A percentile compares a stretch with the other conserved stretches of the same genome.
Conservation (phyloP, 2,329 filamentous ascomycete genomes). For the Teratosphaeria destructans region DNA sequence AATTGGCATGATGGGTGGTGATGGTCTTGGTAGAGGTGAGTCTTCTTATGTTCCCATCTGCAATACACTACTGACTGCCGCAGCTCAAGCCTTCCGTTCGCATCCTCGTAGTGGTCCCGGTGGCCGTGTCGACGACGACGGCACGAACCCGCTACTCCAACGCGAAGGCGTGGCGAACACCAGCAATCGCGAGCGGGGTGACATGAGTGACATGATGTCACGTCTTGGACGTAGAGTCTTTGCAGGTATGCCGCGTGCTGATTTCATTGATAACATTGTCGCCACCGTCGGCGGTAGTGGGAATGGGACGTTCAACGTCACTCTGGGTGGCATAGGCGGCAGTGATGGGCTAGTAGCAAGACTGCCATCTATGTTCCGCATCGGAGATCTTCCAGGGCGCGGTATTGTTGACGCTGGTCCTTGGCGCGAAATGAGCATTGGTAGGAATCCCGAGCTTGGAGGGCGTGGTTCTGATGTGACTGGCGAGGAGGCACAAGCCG, state of each 20-base stretch:
- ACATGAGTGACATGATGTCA: neutral
- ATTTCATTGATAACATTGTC: constrained; percentile 17
- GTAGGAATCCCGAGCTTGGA: constrained; percentile 1
- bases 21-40: constrained; percentile 4
- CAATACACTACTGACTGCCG: neutral
- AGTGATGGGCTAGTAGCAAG: constrained; percentile 3
- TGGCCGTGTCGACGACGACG: constrained; percentile 57
- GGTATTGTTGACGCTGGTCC: neutral
- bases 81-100: constrained; percentile 5
- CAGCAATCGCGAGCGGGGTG: constrained; percentile 1
- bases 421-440: constrained; percentile 12
- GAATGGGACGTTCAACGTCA: constrained; percentile 16
- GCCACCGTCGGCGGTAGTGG: constrained; percentile 9
- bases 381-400: constrained; percentile 8
- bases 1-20: constrained; percentile 14
- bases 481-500: constrained; percentile 59
- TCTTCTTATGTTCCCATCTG: neutral
- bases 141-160: constrained; percentile 75
- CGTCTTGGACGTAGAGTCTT: constrained; percentile 12
- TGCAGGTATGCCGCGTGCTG: constrained; percentile 8
- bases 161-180: constrained; percentile 11
- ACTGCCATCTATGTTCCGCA: constrained; percentile 14
- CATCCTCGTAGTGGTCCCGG: constrained; percentile 3
- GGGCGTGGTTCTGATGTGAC: constrained; percentile 22
- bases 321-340: constrained; percentile 12